These are phyloP conservation scores for Pleurotus djamor DNA, from an alignment of 768 basidiomycete species.

Conservation along the genomic window DNA sequence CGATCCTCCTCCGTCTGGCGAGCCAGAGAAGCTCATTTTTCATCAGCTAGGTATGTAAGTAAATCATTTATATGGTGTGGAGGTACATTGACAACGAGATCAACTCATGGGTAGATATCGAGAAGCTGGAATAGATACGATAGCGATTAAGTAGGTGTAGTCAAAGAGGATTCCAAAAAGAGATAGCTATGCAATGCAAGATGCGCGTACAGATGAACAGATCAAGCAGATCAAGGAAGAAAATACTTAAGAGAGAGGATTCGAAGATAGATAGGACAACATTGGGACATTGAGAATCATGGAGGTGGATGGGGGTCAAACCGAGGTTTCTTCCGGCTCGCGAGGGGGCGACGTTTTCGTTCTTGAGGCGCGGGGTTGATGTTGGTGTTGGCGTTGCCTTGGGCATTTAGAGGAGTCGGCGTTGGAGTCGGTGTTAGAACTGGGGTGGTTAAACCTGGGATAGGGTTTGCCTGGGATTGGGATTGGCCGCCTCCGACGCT, in stretches of 20 bases:
- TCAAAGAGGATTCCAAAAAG: neutral
- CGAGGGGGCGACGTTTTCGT: neutral
- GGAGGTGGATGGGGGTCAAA: neutral
- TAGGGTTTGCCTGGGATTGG: neutral
- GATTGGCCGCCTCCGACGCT: neutral
- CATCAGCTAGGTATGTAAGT: no score
- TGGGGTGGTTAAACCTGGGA: no score
- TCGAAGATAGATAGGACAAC: neutral
- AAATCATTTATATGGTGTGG: no score
- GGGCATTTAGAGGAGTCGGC: neutral
- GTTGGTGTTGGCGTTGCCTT: no score
- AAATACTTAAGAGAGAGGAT: neutral
- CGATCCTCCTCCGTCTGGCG: no score
- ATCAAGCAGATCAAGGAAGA: neutral
- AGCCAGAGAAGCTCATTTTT: no score
- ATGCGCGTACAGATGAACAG: neutral
- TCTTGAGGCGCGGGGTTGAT: neutral
- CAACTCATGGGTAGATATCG: neutral
- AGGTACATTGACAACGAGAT: no score
- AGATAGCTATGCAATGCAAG: neutral
- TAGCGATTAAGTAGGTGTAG: neutral
- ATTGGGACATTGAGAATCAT: neutral
- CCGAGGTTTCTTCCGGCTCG: neutral
- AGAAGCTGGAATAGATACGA: neutral
- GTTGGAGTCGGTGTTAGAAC: neutral